These are phyloP conservation scores for Brassica hybrid DNA, from an alignment of 441 rosid species.

Conservation along the genomic window DNA sequence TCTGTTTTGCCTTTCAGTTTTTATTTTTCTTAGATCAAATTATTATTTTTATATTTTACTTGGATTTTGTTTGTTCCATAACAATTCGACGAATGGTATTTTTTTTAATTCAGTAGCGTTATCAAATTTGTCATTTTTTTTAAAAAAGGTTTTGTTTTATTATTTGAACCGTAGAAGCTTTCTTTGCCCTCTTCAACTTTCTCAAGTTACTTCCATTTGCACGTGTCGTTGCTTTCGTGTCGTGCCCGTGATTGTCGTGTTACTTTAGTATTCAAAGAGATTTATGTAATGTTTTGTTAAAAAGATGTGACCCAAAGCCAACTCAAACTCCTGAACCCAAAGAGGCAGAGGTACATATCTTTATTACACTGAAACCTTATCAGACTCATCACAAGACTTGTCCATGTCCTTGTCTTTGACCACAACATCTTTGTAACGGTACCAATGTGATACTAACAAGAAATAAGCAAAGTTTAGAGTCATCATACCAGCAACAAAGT, in stretches of 20 bases:
- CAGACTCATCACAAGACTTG: constrained; percentile 35
- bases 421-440: constrained; percentile 58
- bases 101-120: no score
- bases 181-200: constrained; percentile 17
- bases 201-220: no score
- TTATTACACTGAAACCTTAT: constrained; percentile 36
- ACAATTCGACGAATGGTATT: no score
- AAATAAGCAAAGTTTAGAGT: constrained; percentile 53
- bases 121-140: not conserved
- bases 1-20: not conserved
- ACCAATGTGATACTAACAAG: constrained; percentile 60
- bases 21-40: no score
- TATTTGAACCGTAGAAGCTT: no score
- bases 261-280: constrained; percentile 2
- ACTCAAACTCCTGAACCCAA: constrained; percentile 22
- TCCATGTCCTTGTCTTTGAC: no score
- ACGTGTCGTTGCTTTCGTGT: constrained; percentile 21
- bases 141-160: no score
- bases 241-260: constrained; percentile 10
- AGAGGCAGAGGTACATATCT: constrained; percentile 3
- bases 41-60: no score
- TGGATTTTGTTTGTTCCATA: not conserved
- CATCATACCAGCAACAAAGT: constrained; percentile 55
- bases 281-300: constrained; percentile 30
- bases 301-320: constrained; percentile 26